Conservation (phyloP, 495 filamentous ascomycete genomes). For the Thozetella sp. region DNA sequence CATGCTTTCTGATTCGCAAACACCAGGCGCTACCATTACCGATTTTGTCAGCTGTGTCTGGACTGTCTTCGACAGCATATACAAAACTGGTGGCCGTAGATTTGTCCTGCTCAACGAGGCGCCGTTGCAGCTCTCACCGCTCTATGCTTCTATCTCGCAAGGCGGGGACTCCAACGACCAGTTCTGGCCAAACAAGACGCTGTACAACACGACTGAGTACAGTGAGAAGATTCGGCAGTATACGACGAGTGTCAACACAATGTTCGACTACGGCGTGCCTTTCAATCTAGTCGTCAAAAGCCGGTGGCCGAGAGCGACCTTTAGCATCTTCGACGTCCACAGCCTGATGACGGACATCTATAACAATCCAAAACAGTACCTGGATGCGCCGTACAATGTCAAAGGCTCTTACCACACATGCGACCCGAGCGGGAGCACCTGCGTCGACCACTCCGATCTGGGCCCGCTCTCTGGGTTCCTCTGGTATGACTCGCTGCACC, state of each 20-base stretch:
- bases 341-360: constrained; percentile 65
- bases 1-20: constrained; percentile 65
- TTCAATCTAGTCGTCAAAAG: constrained; percentile 51
- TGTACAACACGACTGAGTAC: constrained; percentile 45
- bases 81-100: constrained; percentile 63
- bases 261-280: constrained; percentile 63
- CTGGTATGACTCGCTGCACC: constrained; percentile 69
- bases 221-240: constrained; percentile 62
- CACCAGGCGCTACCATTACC: constrained; percentile 55
- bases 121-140: constrained; percentile 62
- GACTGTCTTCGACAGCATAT: constrained; percentile 56
- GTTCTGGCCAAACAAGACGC: constrained; percentile 62
- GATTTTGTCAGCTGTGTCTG: constrained; percentile 70
- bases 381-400: constrained; percentile 66
- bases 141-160: constrained; percentile 54
- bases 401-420: constrained; percentile 60
- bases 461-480: constrained; percentile 37
- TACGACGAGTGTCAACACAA: constrained; percentile 59
- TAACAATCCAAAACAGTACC: constrained; percentile 55
- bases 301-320: constrained; percentile 59
- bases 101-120: constrained; percentile 70
- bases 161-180: constrained; percentile 51
- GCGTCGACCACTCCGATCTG: constrained; percentile 26
- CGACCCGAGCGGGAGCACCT: constrained; percentile 25
- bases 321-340: constrained; percentile 69